These are phyloP conservation scores for Warburgia ugandensis DNA, from an alignment of 164 flowering plant species.

Conservation along the genomic window DNA sequence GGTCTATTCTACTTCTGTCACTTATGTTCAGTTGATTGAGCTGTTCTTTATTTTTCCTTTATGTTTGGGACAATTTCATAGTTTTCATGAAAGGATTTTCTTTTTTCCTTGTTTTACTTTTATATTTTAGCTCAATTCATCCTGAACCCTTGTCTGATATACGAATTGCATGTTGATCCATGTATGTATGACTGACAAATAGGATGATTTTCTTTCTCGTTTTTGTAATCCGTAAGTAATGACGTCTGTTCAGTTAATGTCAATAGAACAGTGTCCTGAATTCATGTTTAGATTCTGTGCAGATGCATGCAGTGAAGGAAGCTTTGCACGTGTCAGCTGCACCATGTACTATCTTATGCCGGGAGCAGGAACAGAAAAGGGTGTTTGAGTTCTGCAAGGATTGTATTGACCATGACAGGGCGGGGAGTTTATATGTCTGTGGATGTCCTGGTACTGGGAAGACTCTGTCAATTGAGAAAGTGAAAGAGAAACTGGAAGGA, in stretches of 20 bases:
- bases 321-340: constrained; percentile 69
- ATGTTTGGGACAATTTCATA: neutral
- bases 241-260: neutral
- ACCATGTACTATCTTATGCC: constrained; percentile 31
- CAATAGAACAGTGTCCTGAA: neutral
- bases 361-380: constrained; percentile 26
- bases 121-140: neutral
- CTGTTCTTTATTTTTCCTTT: neutral
- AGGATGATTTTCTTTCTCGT: neutral
- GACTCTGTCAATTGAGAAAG: constrained; percentile 70
- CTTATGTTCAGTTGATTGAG: neutral
- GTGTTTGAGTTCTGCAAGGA: constrained; percentile 70
- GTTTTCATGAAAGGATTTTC: too few relatives aligned
- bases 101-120: too few relatives aligned
- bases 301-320: constrained; percentile 64
- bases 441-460: constrained; percentile 98
- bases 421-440: constrained; percentile 75
- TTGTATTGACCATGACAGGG: constrained; percentile 48
- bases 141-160: neutral
- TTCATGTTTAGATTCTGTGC: constrained; percentile 39
- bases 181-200: neutral
- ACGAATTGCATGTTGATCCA: neutral
- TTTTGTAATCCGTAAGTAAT: too few relatives aligned
- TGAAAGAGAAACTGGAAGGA: constrained; percentile 39
- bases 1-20: too few relatives aligned